Base-by-base conservation (phyloP, 345 rosid genomes). In the Kernera saxatilis region DNA sequence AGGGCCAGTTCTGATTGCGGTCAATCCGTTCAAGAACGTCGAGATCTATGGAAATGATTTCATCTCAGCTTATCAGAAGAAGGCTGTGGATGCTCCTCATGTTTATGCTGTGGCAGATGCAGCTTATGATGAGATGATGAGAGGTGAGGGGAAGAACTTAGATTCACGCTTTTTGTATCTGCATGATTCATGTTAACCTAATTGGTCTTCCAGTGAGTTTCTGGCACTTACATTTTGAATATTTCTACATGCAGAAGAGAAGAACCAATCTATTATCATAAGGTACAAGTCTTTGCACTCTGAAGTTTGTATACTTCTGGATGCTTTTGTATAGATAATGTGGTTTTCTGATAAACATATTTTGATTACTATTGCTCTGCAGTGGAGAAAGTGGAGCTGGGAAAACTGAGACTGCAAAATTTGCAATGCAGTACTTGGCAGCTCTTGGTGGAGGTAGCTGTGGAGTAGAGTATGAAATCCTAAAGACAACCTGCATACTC, bases 311-410 rank as follows among this genome's bases (percentile, higher is more conserved):
- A 5, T 14, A 26, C 9, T 43, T 53, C 26, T 48, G 56, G 15
- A 71, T 56, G 36, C 12, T 29, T 57, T 48, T 29, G 18, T 27
- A 6, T 6, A 3, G 7, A 70, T 29, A 25, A 29, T 22, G 58
- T 63, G 59, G 3, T 22, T 55, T 7, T 5, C 41, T 43, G 70
- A 25, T 27, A n/a, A n/a, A n/a, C n/a, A n/a, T n/a, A 15, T 64
- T 52, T 22, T 60, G 48, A 21, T 61, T 30, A 41, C 32, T 23
- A 33, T 52, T 54, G 48, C 68, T 72, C 63, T 81, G 41, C 87
- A 95, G 99, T 71, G 99, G 99, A 56, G 98, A 88, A 86, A 91
- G 98, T 80, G 99, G 99, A 55, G 85, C 99, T 60, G 99, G 98
- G 49, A 95, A 95, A 82, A 95, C 98, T 3, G 99, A 95, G 84